These are phyloP conservation scores for Citrus maxima DNA, from an alignment of 345 rosid genomes.

Conservation along the genomic window DNA sequence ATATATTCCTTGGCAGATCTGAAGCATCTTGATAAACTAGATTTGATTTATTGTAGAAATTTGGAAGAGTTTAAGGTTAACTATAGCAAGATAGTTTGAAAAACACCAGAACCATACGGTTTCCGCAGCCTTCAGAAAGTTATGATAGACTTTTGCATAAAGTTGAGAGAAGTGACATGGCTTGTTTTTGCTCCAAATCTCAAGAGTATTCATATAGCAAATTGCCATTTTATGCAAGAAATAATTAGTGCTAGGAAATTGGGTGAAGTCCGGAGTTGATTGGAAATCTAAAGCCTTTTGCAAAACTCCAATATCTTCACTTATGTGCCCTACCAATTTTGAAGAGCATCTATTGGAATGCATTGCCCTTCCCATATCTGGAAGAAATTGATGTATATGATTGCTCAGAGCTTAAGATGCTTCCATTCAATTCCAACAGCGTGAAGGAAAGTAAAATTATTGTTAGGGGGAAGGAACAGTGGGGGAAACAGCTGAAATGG, in stretches of 20 bases:
- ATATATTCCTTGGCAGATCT: not conserved
- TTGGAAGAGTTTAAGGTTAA: not conserved
- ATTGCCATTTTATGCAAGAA: not conserved
- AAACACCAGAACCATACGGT: not conserved
- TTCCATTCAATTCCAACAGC: slow-evolving; percentile 9
- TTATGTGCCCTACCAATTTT: not conserved
- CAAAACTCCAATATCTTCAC: not conserved
- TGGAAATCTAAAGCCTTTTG: not conserved
- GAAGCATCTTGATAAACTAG: not conserved
- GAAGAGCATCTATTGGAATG: slow-evolving; percentile 6
- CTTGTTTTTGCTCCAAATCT: slow-evolving; percentile 9
- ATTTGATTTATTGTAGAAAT: not conserved
- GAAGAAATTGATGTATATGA: not conserved
- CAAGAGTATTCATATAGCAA: not conserved
- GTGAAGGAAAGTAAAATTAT: not conserved
- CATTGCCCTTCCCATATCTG: slow-evolving; percentile 1
- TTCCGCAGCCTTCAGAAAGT: not conserved
- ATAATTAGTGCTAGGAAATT: not conserved
- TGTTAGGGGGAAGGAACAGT: not conserved
- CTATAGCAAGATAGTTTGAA: not conserved
- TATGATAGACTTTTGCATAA: not conserved
- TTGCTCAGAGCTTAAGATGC: slow-evolving; percentile 11
- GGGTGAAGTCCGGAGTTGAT: not conserved
- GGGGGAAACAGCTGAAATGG: not conserved
- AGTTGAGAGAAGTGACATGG: slow-evolving; percentile 10